Evolutionary conservation across 495 filamentous ascomycete genomes (phyloP).

Genomic region (Hypoxylon rickii): DNA sequence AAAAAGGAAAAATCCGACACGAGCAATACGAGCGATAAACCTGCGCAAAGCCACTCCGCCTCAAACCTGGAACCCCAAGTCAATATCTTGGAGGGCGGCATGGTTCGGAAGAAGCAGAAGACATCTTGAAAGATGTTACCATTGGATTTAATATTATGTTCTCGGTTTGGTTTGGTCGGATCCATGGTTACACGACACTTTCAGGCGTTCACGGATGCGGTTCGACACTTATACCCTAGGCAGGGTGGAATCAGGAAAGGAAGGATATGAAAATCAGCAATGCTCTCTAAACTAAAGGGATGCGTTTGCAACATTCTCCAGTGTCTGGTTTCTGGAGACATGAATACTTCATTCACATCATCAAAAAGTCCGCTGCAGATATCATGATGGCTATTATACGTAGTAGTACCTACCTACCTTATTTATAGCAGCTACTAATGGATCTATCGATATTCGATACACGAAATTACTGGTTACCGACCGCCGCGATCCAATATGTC

Average conservation of each 20-base stretch:
- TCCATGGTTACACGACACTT: no score
- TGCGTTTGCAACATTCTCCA: no score
- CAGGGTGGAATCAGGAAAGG: background rate
- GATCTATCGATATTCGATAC: no score
- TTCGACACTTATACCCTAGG: background rate
- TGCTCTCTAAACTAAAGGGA: background rate
- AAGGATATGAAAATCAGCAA: background rate
- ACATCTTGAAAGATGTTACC: constrained; percentile 6
- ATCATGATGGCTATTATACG: background rate
- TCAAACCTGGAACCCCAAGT: constrained; percentile 41
- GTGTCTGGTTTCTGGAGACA: no score
- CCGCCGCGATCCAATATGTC: no score
- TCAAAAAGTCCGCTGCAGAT: no score
- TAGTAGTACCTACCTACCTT: no score
- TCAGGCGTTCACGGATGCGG: constrained; percentile 21
- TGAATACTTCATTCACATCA: no score
- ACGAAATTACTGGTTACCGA: no score
- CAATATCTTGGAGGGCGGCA: constrained; percentile 60
- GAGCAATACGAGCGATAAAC: background rate
- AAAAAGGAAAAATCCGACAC: constrained; percentile 65
- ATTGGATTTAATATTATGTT: background rate
- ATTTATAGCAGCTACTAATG: no score
- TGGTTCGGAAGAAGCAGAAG: constrained; percentile 73
- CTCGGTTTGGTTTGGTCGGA: no score
- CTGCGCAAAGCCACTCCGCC: background rate